These are phyloP conservation scores for Begonia loranthoides DNA, from an alignment of 306 rosid genomes.

Conservation along the genomic window DNA sequence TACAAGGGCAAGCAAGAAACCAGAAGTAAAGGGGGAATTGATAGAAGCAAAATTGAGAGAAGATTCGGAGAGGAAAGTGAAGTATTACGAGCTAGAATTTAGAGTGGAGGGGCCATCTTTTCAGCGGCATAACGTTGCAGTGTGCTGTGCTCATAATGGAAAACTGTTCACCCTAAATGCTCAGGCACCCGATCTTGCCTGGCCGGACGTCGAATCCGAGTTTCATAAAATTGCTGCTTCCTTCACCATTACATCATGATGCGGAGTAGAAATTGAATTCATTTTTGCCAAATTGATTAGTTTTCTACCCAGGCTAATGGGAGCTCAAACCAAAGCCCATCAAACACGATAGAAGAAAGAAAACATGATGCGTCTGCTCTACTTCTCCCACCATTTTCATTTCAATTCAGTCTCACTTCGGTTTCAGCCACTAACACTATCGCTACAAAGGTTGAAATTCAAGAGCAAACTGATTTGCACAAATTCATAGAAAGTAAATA, in stretches of 20 bases:
- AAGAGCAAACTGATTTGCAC: too few species aligned
- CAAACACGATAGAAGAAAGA: too few species aligned
- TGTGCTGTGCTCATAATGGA: conserved; percentile 56
- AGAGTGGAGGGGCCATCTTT: conserved; percentile 55
- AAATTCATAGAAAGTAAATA: too few species aligned
- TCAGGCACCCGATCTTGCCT: conserved; percentile 75
- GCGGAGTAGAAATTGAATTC: conserved; percentile 3
- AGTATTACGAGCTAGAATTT: conserved; percentile 71
- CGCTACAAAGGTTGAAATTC: too few species aligned
- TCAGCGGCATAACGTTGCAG: conserved; percentile 55
- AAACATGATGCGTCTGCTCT: too few species aligned
- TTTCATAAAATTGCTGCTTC: conserved; percentile 56
- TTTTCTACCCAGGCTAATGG: too few species aligned
- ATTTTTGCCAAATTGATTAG: too few species aligned
- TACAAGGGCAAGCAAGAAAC: conserved; percentile 46
- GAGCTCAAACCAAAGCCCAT: too few species aligned
- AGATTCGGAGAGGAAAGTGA: conserved; percentile 27
- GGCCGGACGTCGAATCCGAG: conserved; percentile 44
- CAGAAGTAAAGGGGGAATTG: conserved; percentile 47
- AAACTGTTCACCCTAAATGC: conserved; percentile 67
- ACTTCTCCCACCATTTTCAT: too few species aligned
- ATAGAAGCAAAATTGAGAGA: conserved; percentile 47
- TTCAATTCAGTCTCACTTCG: too few species aligned
- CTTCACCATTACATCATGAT: conserved; percentile 36
- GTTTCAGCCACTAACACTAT: too few species aligned